Base-by-base conservation (phyloP, 495 filamentous ascomycete species). In the Parmelia sp. region DNA sequence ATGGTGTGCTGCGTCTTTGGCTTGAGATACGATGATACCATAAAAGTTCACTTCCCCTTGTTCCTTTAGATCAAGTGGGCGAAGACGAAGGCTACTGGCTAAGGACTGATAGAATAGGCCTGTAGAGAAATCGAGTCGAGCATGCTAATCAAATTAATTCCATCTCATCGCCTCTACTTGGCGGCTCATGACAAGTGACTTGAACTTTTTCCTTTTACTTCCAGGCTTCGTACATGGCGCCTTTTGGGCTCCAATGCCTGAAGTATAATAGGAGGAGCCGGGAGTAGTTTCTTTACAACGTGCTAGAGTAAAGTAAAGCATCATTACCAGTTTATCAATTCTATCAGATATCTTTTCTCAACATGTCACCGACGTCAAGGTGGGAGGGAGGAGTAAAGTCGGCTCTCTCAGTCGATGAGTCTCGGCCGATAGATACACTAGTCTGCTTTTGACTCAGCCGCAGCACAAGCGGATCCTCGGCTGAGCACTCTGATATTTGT, bases 1-100 rank as follows among this genome's bases (percentile, higher is more conserved):
- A 15, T 12, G 3, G 39, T 21, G 29, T 53, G 14, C 44, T 51
- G 29, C 59, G 60, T 39, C 23, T 14, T 40, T 53, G 53, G 35
- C 56, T 66, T 33, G 40, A 40, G 58, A 61, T 61, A 57, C 53
- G n/a, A 66, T 55, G 64, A 66, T 66, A 66, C 64, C 64, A 66
- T 39, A 66, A 66, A 66, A 65, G 58, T 60, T 59, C 27, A 53
- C 21, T 64, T 49, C 27, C 36, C 40, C 27, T 31, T 27, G 37
- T 33, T 42, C 27, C 5, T n/a, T 62, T 57, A 29, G n/a, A 37
- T 40, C 11, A 35, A 23, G 29, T 42, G 23, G 39, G 39, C 39
- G 35, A 27, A 57, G 53, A 21, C 29, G 51, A 11, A 19, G 23
- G 15, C 19, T 53, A 31, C 27, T 19, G 49, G 49, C 27, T 8